Evolutionary conservation across 176 grass and related monocot genomes (phyloP), one percentile per base, ranked within the genome.

Genomic region (Zoysia pacifica): DNA sequence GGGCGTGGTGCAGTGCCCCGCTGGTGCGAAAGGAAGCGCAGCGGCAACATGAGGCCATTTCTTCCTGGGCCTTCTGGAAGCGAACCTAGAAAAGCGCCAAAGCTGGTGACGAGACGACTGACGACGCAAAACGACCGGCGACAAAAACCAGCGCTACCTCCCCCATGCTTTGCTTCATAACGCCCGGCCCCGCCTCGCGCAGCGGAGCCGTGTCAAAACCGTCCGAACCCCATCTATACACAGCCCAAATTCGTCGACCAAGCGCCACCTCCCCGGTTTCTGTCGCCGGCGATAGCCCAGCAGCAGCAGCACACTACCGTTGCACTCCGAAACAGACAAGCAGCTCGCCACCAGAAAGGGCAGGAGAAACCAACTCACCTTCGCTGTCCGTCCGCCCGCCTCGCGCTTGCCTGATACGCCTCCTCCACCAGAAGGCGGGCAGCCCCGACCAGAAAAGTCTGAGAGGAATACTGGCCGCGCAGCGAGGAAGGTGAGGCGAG

Each of bases 351-450:
- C 69, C 63, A 61, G 81, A 81, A 86, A n/a, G 46, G 6, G 38
- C 43, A 49, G 50, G 40, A 44, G 9, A 52, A 11, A 5, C 74
- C 47, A 53, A 60, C 1, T 51, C 70, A 42, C 49, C 40, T 43
- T 66, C 55, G 47, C 47, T 78, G 41, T 60, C 45, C 48, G 9
- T 35, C 83, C 59, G 63, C 52, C 20, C 72, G 63, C 51, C 7
- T 76, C 82, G 28, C 65, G 12, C 39, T 77, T 37, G 58, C 48
- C 38, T 87, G 86, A 84, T 89, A 80, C 69, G 66, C 48, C 10
- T 71, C 82, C 82, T 18, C 81, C 48, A 89, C 87, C 87, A 35
- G 81, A 70, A 15, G 62, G 16, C 45, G 67, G 53, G 1, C 11
- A 38, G 2, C 12, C 49, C 42, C 49, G 15, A 16, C 55, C 28